These are phyloP conservation scores for Sugiyamaella qingdaonensis DNA, from an alignment of 805 yeast species.

Conservation along the genomic window DNA sequence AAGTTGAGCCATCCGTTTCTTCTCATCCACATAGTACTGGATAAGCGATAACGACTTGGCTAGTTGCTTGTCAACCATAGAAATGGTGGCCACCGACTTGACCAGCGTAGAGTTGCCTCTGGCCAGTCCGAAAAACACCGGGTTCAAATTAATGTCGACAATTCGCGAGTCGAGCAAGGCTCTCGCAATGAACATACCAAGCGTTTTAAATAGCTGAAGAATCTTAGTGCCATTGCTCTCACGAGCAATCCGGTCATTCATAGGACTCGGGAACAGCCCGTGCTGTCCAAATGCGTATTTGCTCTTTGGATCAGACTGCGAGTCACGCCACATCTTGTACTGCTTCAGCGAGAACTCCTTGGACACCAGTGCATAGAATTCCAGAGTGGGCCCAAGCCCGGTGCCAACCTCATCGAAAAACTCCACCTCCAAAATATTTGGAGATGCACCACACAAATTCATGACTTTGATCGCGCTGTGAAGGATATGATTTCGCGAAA, in stretches of 20 bases:
- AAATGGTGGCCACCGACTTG: constrained; percentile 37
- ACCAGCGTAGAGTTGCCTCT: constrained; percentile 18
- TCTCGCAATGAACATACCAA: constrained; percentile 84
- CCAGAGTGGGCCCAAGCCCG: constrained; percentile 94
- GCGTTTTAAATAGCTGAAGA: constrained; percentile 51
- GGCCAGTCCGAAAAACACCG: constrained; percentile 58
- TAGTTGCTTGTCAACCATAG: constrained; percentile 52
- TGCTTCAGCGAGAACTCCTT: constrained; percentile 59
- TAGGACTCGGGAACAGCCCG: constrained; percentile 76
- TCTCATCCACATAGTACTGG: constrained; percentile 37
- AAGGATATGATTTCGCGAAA: constrained; percentile 64
- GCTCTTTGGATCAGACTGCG: constrained; percentile 24
- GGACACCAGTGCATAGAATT: constrained; percentile 81
- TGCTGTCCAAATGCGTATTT: constrained; percentile 39
- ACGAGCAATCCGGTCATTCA: constrained; percentile 27
- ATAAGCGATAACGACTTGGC: constrained; percentile 56
- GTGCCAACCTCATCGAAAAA: constrained; percentile 91
- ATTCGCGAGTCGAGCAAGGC: constrained; percentile 84
- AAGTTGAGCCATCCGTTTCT: background rate
- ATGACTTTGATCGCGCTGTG: constrained; percentile 77
- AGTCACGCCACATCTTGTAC: constrained; percentile 65
- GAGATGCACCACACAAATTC: constrained; percentile 69
- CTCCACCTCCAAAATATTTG: constrained; percentile 80
- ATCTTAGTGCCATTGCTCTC: constrained; percentile 40
- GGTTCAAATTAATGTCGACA: constrained; percentile 74